phyloP scores from a whole-genome alignment of 2,329 filamentous ascomycete genomes.

The Exophiala mesophila region DNA sequence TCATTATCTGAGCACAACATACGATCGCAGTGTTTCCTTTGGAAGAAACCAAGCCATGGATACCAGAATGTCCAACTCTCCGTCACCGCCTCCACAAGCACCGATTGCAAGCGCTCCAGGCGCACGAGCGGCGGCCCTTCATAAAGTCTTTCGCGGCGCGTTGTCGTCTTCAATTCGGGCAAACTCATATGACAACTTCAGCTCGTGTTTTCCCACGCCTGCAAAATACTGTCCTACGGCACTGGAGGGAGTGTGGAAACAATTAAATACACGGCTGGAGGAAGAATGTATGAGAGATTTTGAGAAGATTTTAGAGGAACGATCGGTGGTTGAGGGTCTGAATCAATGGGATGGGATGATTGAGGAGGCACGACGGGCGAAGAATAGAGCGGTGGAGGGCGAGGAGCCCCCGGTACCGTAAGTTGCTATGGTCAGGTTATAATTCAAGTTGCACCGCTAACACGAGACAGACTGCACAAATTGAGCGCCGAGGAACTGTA shows the following conservation, averaged over 20 bases:
- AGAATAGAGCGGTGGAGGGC: slow-evolving; percentile 34
- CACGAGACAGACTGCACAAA: slow-evolving; percentile 49
- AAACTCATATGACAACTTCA: slow-evolving; percentile 58
- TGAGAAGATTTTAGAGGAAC: slow-evolving; percentile 54
- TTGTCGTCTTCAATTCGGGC: slow-evolving; percentile 56
- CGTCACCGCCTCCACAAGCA: slow-evolving; percentile 50
- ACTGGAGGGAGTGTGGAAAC: slow-evolving; percentile 53
- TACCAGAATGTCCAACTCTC: slow-evolving; percentile 32
- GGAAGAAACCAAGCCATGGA: slow-evolving; percentile 14
- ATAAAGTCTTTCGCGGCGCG: slow-evolving; percentile 57
- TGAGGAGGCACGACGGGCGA: slow-evolving; percentile 53
- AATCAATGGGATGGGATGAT: slow-evolving; percentile 59
- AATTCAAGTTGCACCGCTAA: slow-evolving; percentile 5
- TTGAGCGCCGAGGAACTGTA: slow-evolving; percentile 54
- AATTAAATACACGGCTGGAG: slow-evolving; percentile 56
- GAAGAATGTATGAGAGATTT: slow-evolving; percentile 56
- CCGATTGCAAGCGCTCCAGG: slow-evolving; percentile 53
- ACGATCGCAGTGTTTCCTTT: too few relatives aligned
- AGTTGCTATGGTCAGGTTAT: too few relatives aligned
- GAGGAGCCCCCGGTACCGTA: slow-evolving; percentile 21
- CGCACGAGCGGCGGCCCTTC: slow-evolving; percentile 55
- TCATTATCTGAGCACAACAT: too few relatives aligned
- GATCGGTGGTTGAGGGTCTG: slow-evolving; percentile 53
- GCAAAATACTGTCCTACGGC: slow-evolving; percentile 53
- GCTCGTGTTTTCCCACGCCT: slow-evolving; percentile 59